A percentile compares a stretch with the other conserved stretches of the same genome.
Evolutionary conservation across 306 rosid genomes (phyloP).

Genomic region (Crataegus laevigata): DNA sequence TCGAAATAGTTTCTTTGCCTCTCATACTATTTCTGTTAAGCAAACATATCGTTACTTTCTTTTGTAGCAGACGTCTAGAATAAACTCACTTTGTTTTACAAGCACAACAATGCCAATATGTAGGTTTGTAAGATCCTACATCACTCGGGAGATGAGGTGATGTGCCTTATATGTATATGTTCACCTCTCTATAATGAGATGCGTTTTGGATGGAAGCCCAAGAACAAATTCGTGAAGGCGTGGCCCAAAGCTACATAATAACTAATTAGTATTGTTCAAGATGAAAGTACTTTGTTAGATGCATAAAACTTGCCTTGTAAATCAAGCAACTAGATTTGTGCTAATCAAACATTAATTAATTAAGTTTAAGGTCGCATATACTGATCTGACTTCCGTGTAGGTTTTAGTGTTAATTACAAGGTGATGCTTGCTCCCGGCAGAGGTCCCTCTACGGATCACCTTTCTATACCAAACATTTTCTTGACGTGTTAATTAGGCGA

Average conservation of each 20-base stretch:
- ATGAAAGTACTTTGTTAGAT: background rate
- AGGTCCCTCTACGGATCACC: background rate
- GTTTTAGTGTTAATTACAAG: background rate
- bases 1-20: too few species aligned
- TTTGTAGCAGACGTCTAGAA: background rate
- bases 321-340: background rate
- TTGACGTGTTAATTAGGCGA: background rate
- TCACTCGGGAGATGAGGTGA: too few species aligned
- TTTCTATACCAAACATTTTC: background rate
- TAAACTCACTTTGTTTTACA: background rate
- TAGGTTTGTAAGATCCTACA: too few species aligned
- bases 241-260: too few species aligned
- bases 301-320: background rate
- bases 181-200: too few species aligned
- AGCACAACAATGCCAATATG: background rate
- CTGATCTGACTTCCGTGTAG: background rate
- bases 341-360: background rate
- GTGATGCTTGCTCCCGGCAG: background rate
- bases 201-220: too few species aligned
- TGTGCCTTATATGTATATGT: too few species aligned
- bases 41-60: background rate
- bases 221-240: too few species aligned
- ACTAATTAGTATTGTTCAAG: background rate
- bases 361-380: background rate
- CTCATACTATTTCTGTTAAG: too few species aligned